phyloP scores from a whole-genome alignment of 2,329 filamentous ascomycete genomes.

The Colletotrichum tropicale region DNA sequence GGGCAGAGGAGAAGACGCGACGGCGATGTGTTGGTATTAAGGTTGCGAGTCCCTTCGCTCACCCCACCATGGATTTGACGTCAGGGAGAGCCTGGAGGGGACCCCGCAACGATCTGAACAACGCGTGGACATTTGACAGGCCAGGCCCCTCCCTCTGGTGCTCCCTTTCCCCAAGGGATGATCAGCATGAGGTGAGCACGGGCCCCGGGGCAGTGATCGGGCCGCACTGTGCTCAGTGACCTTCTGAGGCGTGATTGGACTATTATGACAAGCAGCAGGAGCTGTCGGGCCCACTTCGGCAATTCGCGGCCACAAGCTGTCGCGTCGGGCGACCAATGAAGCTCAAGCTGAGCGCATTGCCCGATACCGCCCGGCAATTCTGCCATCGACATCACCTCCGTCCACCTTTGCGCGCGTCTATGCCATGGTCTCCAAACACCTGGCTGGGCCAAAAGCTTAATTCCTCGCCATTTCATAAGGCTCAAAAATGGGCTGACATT shows the following conservation, averaged over 20 bases:
- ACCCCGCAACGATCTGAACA: constrained; percentile 12
- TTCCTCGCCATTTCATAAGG: background rate
- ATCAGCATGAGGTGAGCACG: constrained; percentile 2
- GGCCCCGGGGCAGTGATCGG: constrained; percentile 14
- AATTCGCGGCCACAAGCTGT: background rate
- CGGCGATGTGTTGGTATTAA: background rate
- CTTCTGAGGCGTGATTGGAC: background rate
- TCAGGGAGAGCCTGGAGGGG: constrained; percentile 14
- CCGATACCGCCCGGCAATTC: constrained; percentile 1
- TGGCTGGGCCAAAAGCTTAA: background rate
- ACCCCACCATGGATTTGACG: constrained; percentile 20
- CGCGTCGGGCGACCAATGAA: constrained; percentile 3
- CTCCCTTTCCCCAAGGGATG: background rate
- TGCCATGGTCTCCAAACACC: background rate
- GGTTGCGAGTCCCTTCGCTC: background rate
- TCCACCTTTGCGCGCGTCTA: background rate
- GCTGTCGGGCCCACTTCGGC: background rate
- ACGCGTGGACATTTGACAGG: background rate
- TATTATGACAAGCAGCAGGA: background rate
- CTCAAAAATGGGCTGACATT: background rate
- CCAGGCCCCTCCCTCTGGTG: background rate
- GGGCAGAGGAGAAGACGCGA: background rate
- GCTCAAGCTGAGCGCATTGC: background rate
- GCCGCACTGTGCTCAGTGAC: background rate
- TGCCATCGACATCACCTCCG: background rate